Evolutionary conservation across 2,329 filamentous ascomycete genomes (phyloP), one percentile per base, ranked within the genome.

Genomic region (Colletotrichum gloeosporioides): DNA sequence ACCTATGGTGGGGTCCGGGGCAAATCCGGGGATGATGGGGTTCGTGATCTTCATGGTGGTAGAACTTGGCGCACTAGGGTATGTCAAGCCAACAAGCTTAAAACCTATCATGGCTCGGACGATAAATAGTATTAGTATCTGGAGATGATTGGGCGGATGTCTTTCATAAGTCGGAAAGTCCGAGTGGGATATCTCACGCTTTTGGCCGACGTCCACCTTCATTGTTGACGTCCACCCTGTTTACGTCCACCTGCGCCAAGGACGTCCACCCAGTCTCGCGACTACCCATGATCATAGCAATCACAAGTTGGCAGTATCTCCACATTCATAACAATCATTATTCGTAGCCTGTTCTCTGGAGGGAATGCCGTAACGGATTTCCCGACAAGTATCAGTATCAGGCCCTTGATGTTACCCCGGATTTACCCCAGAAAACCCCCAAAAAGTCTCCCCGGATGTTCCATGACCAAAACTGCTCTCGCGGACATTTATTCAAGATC

Each of bases 1-100:
- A 8, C 80, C 74, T 32, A 80, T 72, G 22, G 82, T 82, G 2
- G 82, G 81, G 68, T 84, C 82, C 25, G 82, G 80, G 8, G 79
- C 74, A 72, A 81, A 83, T 2, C 82, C 82, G 16, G 82, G 79
- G n/a, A 83, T 78, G 53, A 83, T 81, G 15, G 82, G 82, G 63
- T 83, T 82, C 44, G 57, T 27, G 49, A 69, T n/a, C 29, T 32
- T 57, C 10, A 53, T 69, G 16, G 16, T 57, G 22, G 29, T 1
- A n/a, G 29, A n/a, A 31, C 27, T 62, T 34, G 57, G 25, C 10
- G 16, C 18, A 6, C 22, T 27, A 29, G 22, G 55, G 25, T 59
- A 59, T 59, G 55, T 29, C 5, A 59, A 59, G 55, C n/a, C 44
- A 53, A 53, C 44, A 53, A 53, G 10, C n/a, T 53, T 22, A 22